A percentile compares a stretch with the other conserved stretches of the same genome.
These are phyloP conservation scores for Lantana camara DNA, from an alignment of 257 asterid genomes.

Conservation along the genomic window DNA sequence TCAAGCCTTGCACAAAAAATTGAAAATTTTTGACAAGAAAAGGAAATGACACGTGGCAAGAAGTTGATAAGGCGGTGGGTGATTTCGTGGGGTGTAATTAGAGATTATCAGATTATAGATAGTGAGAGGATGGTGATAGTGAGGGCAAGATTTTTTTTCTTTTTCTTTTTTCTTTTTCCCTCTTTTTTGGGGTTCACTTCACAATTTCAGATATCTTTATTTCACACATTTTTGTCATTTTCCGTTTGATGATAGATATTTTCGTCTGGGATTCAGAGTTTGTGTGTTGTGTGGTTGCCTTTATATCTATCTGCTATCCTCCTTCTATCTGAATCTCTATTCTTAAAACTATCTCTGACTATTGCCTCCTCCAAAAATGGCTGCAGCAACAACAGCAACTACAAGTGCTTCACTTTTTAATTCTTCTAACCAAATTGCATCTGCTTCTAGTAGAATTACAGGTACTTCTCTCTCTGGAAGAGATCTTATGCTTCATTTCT, in stretches of 20 bases:
- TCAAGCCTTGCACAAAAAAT: conserved; percentile 12
- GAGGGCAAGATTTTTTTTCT: conserved; percentile 31
- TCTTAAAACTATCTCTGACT: not conserved
- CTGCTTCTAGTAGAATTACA: conserved; percentile 34
- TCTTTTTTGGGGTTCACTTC: conserved; percentile 1
- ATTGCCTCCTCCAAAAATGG: conserved; percentile 38
- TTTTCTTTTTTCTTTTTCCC: too few relatives aligned
- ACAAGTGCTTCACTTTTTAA: conserved; percentile 50
- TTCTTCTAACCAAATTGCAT: conserved; percentile 51
- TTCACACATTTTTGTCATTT: conserved; percentile 36
- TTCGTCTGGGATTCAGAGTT: conserved; percentile 14
- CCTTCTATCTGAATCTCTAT: conserved; percentile 10
- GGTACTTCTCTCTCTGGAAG: conserved; percentile 24
- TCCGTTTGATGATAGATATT: conserved; percentile 24
- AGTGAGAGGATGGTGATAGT: conserved; percentile 9
- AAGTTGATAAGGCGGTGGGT: conserved; percentile 45
- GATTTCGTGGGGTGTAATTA: conserved; percentile 24
- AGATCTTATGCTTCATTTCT: conserved; percentile 25
- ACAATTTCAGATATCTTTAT: conserved; percentile 8
- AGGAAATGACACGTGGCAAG: conserved; percentile 31
- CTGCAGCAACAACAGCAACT: conserved; percentile 48
- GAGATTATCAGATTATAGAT: conserved; percentile 8
- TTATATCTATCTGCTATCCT: conserved; percentile 38
- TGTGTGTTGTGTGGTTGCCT: conserved; percentile 39
- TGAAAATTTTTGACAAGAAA: not conserved